These are phyloP conservation scores for Endothia cerciana DNA, from an alignment of 2,329 filamentous ascomycete genomes.

Conservation along the genomic window DNA sequence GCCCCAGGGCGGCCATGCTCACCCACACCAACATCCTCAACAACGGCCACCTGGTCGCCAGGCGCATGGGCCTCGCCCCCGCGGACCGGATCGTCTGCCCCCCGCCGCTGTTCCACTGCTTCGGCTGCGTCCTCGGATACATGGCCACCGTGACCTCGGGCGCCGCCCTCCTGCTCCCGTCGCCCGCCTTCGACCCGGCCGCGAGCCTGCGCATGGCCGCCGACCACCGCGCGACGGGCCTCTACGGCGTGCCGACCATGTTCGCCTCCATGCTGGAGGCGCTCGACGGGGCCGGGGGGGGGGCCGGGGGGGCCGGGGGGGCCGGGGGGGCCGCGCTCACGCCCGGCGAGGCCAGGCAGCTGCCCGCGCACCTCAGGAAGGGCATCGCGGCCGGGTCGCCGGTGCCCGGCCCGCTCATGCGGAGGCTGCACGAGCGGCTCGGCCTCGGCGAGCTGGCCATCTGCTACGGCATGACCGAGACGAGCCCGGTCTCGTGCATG, in stretches of 20 bases:
- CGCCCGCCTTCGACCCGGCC: constrained; percentile 81
- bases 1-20: constrained; percentile 90
- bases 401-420: constrained; percentile 84
- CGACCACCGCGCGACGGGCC: constrained; percentile 60
- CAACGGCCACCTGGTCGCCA: constrained; percentile 83
- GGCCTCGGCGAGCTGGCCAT: constrained; percentile 85
- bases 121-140: constrained; percentile 89
- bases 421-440: constrained; percentile 70
- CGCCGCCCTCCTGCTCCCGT: constrained; percentile 80
- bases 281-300: constrained; percentile 43
- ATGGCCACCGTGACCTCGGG: constrained; percentile 89
- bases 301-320: not conserved
- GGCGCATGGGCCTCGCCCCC: constrained; percentile 79
- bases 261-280: constrained; percentile 85
- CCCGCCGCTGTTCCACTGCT: constrained; percentile 87
- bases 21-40: constrained; percentile 87
- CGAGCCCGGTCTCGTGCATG: constrained; percentile 78
- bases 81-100: constrained; percentile 81
- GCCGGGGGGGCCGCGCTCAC: constrained; percentile 11
- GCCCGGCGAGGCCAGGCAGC: constrained; percentile 29
- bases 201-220: constrained; percentile 66
- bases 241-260: constrained; percentile 96
- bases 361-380: constrained; percentile 64
- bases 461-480: constrained; percentile 97
- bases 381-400: constrained; percentile 88